A percentile compares a stretch with the other conserved stretches of the same genome.
These are phyloP conservation scores for Apiotrichum sp. DNA, from an alignment of 1,284 basidiomycete genomes.

Conservation along the genomic window DNA sequence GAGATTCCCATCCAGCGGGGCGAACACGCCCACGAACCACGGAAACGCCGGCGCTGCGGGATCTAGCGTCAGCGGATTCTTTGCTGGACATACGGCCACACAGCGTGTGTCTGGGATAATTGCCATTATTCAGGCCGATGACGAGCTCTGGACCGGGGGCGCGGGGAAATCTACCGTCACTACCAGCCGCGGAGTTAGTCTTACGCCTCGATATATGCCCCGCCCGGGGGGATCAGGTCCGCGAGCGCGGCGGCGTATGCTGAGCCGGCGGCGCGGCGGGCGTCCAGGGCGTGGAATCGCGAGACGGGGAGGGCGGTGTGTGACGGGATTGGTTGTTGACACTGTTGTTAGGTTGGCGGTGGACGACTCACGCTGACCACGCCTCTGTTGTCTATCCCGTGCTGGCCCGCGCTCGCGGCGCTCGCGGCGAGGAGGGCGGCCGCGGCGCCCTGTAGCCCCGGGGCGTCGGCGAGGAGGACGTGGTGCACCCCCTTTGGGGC, in stretches of 20 bases:
- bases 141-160: too few species aligned
- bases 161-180: too few species aligned
- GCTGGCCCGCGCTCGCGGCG: too few species aligned
- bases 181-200: not conserved
- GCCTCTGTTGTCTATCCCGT: too few species aligned
- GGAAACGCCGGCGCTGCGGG: conserved; percentile 3
- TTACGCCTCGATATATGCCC: not conserved
- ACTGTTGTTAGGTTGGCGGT: too few species aligned
- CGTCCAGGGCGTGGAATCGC: not conserved
- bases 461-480: too few species aligned
- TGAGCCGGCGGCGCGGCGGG: not conserved
- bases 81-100: not conserved
- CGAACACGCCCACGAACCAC: not conserved
- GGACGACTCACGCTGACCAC: too few species aligned
- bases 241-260: not conserved
- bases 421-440: too few species aligned
- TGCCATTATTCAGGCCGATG: too few species aligned
- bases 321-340: too few species aligned
- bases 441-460: too few species aligned
- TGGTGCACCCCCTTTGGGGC: too few species aligned
- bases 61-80: not conserved
- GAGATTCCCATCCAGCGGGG: not conserved
- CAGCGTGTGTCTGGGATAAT: not conserved
- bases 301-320: not conserved
- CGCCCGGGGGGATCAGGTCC: not conserved